Evolutionary conservation across 2,329 filamentous ascomycete genomes (phyloP).

Genomic region (Cladosporium phlei): DNA sequence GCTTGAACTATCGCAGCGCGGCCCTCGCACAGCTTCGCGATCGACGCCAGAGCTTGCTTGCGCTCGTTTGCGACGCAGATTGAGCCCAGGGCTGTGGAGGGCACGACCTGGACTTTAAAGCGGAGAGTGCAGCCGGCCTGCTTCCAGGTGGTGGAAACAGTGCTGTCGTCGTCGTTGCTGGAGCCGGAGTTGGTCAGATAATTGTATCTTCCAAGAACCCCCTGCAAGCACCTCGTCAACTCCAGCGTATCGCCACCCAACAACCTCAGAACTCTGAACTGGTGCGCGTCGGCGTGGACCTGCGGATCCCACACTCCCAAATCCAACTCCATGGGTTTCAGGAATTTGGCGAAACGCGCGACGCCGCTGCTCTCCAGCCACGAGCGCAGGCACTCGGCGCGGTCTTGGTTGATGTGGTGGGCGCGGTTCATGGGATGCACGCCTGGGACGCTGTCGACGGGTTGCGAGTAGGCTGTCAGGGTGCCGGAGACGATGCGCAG

Average conservation of each 20-base stretch:
- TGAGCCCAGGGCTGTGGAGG: constrained; percentile 2
- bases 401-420: background rate
- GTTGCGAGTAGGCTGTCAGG: background rate
- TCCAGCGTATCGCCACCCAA: background rate
- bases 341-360: background rate
- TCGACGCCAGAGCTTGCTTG: background rate
- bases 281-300: background rate
- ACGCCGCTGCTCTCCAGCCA: constrained; percentile 3
- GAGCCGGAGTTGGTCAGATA: too few species aligned
- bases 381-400: background rate
- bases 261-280: background rate
- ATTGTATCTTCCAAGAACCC: too few species aligned
- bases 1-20: background rate
- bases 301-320: constrained; percentile 1
- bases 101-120: constrained; percentile 1
- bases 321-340: constrained; percentile 1
- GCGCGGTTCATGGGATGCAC: background rate
- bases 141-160: background rate
- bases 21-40: background rate
- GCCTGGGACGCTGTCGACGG: background rate
- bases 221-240: background rate
- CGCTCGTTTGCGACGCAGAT: background rate
- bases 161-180: too few species aligned
- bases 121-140: background rate
- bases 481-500: constrained; percentile 5